A percentile compares a stretch with the other conserved stretches of the same genome.
phyloP scores from a whole-genome alignment of 495 filamentous ascomycete species.

The Penicillium nucicola region DNA sequence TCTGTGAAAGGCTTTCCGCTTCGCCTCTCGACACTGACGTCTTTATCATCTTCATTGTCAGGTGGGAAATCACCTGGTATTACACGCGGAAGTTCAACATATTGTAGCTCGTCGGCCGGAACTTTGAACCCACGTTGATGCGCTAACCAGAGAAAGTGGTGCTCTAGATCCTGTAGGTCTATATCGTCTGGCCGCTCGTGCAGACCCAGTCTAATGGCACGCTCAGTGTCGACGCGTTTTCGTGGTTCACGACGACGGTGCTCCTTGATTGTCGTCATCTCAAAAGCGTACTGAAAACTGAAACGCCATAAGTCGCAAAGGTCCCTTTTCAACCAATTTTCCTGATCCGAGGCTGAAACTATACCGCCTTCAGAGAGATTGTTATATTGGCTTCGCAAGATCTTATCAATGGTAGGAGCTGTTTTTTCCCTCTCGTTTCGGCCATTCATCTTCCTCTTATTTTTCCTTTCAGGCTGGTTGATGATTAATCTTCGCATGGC shows the following conservation, averaged over 20 bases:
- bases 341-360: too few species aligned
- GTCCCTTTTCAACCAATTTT: not conserved
- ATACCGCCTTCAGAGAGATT: not conserved
- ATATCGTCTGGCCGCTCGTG: not conserved
- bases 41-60: not conserved
- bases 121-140: not conserved
- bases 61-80: not conserved
- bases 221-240: not conserved
- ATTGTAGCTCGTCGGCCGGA: not conserved
- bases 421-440: not conserved
- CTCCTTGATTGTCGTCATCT: not conserved
- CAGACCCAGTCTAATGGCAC: not conserved
- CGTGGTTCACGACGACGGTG: not conserved
- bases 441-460: not conserved
- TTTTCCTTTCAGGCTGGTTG: not conserved
- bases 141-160: not conserved
- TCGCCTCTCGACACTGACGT: not conserved
- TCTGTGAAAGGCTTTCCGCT: slow-evolving; percentile 1
- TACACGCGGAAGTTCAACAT: not conserved
- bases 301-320: not conserved
- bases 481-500: not conserved
- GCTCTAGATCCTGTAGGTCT: not conserved
- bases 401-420: not conserved
- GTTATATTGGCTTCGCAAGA: not conserved
- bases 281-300: not conserved